Evolutionary conservation across 441 rosid genomes (phyloP).

Genomic region (Gossypium gossypioides): DNA sequence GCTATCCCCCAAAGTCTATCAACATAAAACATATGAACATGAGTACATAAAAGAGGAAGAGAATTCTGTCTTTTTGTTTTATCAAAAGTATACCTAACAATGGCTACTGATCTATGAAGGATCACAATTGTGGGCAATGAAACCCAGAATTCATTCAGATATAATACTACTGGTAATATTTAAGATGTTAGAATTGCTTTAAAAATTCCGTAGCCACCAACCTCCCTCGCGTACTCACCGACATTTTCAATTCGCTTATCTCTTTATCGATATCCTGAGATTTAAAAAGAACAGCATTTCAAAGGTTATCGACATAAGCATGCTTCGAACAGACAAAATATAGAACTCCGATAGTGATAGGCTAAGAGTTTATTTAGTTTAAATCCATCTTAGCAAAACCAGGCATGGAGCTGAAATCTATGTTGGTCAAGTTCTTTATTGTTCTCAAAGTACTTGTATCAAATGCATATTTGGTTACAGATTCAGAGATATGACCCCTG

Average conservation of each 20-base stretch:
- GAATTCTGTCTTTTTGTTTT: not conserved
- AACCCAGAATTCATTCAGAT: not conserved
- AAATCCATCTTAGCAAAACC: not conserved
- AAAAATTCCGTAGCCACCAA: slow-evolving; percentile 85
- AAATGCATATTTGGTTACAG: no score
- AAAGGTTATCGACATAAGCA: not conserved
- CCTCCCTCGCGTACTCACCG: slow-evolving; percentile 83
- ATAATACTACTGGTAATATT: not conserved
- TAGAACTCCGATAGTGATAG: not conserved
- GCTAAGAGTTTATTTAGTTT: not conserved
- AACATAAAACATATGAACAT: not conserved
- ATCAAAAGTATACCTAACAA: not conserved
- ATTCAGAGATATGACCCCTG: no score
- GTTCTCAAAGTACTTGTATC: no score
- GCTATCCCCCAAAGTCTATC: not conserved
- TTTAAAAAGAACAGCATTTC: not conserved
- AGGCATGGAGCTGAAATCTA: not conserved
- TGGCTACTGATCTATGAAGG: not conserved
- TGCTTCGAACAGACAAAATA: not conserved
- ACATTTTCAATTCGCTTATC: slow-evolving; percentile 81
- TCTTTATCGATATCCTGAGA: slow-evolving; percentile 89
- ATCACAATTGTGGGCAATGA: not conserved
- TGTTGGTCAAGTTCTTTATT: not conserved
- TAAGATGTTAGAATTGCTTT: slow-evolving; percentile 54
- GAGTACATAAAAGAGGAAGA: not conserved